Evolutionary conservation across 805 yeast species (phyloP).

Genomic region (Candida cerambycidarum): DNA sequence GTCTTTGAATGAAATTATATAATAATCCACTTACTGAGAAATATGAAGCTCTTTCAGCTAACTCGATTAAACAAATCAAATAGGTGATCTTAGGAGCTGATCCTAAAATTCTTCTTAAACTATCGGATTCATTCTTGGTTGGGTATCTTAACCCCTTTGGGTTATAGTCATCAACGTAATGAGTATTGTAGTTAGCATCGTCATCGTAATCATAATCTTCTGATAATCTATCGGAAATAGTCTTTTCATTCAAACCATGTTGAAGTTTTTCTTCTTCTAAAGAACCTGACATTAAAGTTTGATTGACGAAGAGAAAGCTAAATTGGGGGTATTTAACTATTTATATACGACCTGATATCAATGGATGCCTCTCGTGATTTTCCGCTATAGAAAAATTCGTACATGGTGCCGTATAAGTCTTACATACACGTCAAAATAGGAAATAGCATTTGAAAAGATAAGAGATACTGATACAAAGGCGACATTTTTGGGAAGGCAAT

Average conservation of each 20-base stretch:
- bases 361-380: neutral
- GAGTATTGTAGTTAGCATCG: slow-evolving; percentile 21
- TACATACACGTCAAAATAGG: too few species aligned
- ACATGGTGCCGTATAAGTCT: too few species aligned
- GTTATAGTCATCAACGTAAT: slow-evolving; percentile 32
- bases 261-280: slow-evolving; percentile 3
- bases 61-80: slow-evolving; percentile 50
- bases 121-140: slow-evolving; percentile 23
- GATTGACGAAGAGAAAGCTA: neutral
- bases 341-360: neutral
- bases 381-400: too few species aligned
- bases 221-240: slow-evolving; percentile 14
- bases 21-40: slow-evolving; percentile 47
- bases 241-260: slow-evolving; percentile 10
- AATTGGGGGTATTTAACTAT: neutral
- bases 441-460: too few species aligned
- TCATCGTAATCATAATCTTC: slow-evolving; percentile 22
- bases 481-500: too few species aligned
- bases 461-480: too few species aligned
- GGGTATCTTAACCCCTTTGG: slow-evolving; percentile 40
- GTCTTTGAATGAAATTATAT: slow-evolving; percentile 51
- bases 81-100: slow-evolving; percentile 49
- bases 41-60: slow-evolving; percentile 57
- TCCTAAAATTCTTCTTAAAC: slow-evolving; percentile 42
- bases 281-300: neutral